These are phyloP conservation scores for Sequoiadendron giganteum DNA, from an alignment of 75 land plant species.

Conservation along the genomic window DNA sequence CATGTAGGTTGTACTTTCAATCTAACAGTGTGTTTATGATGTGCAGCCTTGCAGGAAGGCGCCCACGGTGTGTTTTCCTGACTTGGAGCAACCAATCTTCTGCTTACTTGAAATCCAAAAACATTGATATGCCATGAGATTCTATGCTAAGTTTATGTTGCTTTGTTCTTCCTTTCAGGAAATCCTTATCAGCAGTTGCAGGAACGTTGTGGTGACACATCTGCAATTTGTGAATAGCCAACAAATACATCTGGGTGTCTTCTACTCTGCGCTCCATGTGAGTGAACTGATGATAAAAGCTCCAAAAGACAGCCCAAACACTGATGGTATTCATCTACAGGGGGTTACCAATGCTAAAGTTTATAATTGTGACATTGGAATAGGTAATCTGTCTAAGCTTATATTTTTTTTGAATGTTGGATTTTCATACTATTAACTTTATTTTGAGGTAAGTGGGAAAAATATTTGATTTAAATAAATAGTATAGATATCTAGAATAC, in stretches of 20 bases:
- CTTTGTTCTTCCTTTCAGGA: slow-evolving; percentile 22
- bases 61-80: slow-evolving; percentile 20
- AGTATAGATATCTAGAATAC: too few relatives aligned
- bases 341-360: slow-evolving; percentile 26
- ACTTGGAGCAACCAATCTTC: not conserved
- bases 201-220: slow-evolving; percentile 18
- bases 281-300: slow-evolving; percentile 39
- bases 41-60: slow-evolving; percentile 16
- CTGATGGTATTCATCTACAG: slow-evolving; percentile 69
- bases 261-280: slow-evolving; percentile 26
- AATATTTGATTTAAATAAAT: too few relatives aligned
- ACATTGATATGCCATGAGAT: not conserved
- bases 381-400: slow-evolving; percentile 12
- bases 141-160: not conserved
- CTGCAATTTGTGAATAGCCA: slow-evolving; percentile 37
- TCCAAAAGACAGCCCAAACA: slow-evolving; percentile 72
- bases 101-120: not conserved
- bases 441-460: too few relatives aligned
- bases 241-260: slow-evolving; percentile 41
- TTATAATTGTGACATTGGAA: slow-evolving; percentile 16
- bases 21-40: not conserved
- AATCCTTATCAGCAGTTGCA: slow-evolving; percentile 16
- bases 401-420: too few relatives aligned
- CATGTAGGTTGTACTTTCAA: too few relatives aligned
- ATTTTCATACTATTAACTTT: too few relatives aligned